A percentile compares a stretch with the other conserved stretches of the same genome.
These are phyloP conservation scores for Aspergillus vadensis DNA, from an alignment of 2,329 filamentous ascomycete genomes.

Conservation along the genomic window DNA sequence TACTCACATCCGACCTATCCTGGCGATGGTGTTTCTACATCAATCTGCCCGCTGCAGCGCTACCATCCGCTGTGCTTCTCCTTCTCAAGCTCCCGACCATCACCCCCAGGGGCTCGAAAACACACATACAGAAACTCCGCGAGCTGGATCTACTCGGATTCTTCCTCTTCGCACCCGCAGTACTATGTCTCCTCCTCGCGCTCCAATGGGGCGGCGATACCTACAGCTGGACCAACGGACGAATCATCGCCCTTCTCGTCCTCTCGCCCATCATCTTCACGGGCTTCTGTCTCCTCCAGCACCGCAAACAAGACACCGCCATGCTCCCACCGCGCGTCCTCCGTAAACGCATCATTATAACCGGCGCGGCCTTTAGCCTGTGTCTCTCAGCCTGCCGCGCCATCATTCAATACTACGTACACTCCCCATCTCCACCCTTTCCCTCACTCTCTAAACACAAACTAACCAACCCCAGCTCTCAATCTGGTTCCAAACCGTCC, in stretches of 20 bases:
- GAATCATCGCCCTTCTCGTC: not conserved
- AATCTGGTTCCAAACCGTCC: conserved; percentile 2
- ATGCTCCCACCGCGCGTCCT: not conserved
- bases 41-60: not conserved
- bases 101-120: not conserved
- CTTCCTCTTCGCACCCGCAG: conserved; percentile 1
- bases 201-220: conserved; percentile 2
- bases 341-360: not conserved
- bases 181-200: not conserved
- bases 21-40: conserved; percentile 7
- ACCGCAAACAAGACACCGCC: not conserved
- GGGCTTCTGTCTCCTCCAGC: not conserved
- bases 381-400: conserved; percentile 1
- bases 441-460: not conserved
- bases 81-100: not conserved
- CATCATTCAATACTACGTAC: conserved; percentile 3
- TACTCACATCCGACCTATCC: not conserved
- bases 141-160: not conserved
- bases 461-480: not conserved
- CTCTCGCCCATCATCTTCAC: conserved; percentile 1
- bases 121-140: not conserved
- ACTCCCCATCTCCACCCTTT: not conserved
- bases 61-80: not conserved
- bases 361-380: not conserved
- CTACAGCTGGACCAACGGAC: not conserved